These are phyloP conservation scores for Exophiala sp. DNA, from an alignment of 2,329 filamentous ascomycete genomes.

Conservation along the genomic window DNA sequence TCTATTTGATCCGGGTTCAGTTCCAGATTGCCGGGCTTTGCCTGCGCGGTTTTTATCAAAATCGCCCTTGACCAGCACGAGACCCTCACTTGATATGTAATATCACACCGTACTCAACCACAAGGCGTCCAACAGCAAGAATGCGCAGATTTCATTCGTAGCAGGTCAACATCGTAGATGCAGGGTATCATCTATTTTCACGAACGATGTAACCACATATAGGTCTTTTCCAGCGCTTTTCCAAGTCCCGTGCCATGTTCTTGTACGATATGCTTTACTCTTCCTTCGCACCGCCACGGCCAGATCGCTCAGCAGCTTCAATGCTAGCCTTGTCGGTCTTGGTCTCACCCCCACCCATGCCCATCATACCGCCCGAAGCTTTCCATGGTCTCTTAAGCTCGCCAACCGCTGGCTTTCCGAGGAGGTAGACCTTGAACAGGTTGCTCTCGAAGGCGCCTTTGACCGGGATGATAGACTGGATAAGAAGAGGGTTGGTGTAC, in stretches of 20 bases:
- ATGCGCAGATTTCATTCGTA: too few species aligned
- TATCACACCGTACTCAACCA: too few species aligned
- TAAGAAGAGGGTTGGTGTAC: slow-evolving; percentile 98
- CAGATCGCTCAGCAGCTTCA: slow-evolving; percentile 49
- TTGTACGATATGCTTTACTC: slow-evolving; percentile 35
- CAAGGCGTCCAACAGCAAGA: too few species aligned
- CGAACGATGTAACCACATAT: too few species aligned
- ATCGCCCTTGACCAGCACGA: too few species aligned
- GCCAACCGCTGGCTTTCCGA: slow-evolving; percentile 78
- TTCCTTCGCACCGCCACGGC: slow-evolving; percentile 50
- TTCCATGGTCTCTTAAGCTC: slow-evolving; percentile 98
- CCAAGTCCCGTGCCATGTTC: background rate
- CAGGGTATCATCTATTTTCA: too few species aligned
- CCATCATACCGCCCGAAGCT: slow-evolving; percentile 76
- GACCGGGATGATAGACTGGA: slow-evolving; percentile 97
- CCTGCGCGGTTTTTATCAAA: background rate
- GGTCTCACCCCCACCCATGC: slow-evolving; percentile 62
- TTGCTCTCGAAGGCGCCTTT: slow-evolving; percentile 95
- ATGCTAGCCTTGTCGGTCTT: slow-evolving; percentile 88
- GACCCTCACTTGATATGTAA: too few species aligned
- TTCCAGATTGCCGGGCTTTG: background rate
- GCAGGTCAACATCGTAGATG: too few species aligned
- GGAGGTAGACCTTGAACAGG: slow-evolving; percentile 91
- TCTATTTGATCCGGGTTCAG: background rate
- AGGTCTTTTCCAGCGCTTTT: background rate